Evolutionary conservation across 2,329 filamentous ascomycete species (phyloP), one percentile per base, ranked within the genome.

Genomic region (Aspergillus sojae): DNA sequence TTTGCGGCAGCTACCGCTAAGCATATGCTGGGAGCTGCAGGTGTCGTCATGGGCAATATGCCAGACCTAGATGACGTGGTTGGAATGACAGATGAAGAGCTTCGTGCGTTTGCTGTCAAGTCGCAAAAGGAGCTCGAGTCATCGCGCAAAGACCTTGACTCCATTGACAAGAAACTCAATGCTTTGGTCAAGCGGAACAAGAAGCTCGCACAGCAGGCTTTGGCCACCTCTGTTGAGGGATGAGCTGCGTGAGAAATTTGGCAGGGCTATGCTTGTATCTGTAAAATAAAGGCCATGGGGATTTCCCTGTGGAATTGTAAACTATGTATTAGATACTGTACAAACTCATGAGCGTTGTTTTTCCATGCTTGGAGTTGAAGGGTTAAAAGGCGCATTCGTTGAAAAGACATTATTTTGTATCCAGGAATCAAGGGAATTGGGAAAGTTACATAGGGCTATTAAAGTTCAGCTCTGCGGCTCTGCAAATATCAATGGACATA

Each of bases 111-210:
- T 57, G 74, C 80, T 14, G 67, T 74, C 50, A 76, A 75, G 53
- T 79, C 79, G 5, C 78, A 81, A 32, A 86, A 88, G 59, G 90
- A 94, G 76, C 89, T 93, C 79, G 90, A 93, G 68, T 82, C 82
- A 11, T 85, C 94, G 68, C 88, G 89, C 75, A 84, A 84, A 68
- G 89, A 94, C 64, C 88, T 93, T 70, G 83, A 82, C 60, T 62
- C 72, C 5, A 71, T 80, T 41, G 80, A 82, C 65, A 82, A 82
- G 70, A 79, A 80, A 64, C 71, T 80, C 32, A 68, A 67, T 28
- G 78, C 74, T 12, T 66, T 80, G 28, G 74, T 80, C 43, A 79
- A 80, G 53, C 73, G 79, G 12, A 81, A 80, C 69, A 79, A 76
- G 68, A 80, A 80, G 65, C 69, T 80, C 32, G 76, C 77, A 56